These are phyloP conservation scores for Trametes punicea DNA, from an alignment of 768 basidiomycete species.

Conservation along the genomic window DNA sequence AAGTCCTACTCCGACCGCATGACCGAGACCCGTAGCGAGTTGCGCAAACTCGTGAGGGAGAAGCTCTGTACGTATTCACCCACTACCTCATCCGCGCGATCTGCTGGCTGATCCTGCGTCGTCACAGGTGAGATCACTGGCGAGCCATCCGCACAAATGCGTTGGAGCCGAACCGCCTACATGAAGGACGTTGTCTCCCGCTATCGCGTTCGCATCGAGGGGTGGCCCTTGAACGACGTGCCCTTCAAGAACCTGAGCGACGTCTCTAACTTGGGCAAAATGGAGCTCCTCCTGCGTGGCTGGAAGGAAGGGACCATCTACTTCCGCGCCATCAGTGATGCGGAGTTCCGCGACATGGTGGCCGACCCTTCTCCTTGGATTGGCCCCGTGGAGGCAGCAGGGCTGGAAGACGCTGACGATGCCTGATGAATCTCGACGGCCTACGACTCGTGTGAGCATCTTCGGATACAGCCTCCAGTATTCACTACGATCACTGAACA, in stretches of 20 bases:
- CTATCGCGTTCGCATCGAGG: slow-evolving; percentile 29
- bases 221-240: slow-evolving; percentile 28
- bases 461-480: too few relatives aligned
- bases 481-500: too few relatives aligned
- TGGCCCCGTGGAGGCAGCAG: not conserved
- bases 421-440: too few relatives aligned
- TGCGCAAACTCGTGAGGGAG: slow-evolving; percentile 25
- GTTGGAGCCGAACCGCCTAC: slow-evolving; percentile 22
- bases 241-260: slow-evolving; percentile 31
- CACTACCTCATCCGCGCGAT: not conserved
- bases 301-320: slow-evolving; percentile 24
- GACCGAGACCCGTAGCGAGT: slow-evolving; percentile 27
- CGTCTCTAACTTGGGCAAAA: slow-evolving; percentile 27
- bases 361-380: slow-evolving; percentile 12
- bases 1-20: slow-evolving; percentile 29
- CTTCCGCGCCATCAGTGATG: slow-evolving; percentile 24
- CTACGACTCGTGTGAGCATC: too few relatives aligned
- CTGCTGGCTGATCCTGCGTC: not conserved
- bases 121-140: slow-evolving; percentile 25
- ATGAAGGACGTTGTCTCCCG: slow-evolving; percentile 28
- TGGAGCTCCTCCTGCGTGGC: slow-evolving; percentile 27
- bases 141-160: slow-evolving; percentile 26
- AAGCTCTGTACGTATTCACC: slow-evolving; percentile 22
- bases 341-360: slow-evolving; percentile 20
- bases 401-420: not conserved